A percentile compares a stretch with the other conserved stretches of the same genome.
These are phyloP conservation scores for Neurospora sp. DNA, from an alignment of 495 filamentous ascomycete genomes.

Conservation along the genomic window DNA sequence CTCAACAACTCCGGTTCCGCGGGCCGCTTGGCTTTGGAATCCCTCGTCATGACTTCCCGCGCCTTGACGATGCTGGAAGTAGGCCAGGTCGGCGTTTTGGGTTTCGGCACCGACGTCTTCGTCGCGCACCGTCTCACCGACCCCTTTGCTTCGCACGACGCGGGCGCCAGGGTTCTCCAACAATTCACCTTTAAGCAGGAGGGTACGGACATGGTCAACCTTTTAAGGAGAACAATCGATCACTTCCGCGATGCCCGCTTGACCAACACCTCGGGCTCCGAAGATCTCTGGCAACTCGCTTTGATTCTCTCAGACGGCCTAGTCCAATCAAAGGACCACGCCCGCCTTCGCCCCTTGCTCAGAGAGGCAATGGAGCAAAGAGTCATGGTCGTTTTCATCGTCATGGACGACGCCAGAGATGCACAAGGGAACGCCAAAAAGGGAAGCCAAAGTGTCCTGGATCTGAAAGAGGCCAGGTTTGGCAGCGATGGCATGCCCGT, in stretches of 20 bases:
- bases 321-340: constrained; percentile 67
- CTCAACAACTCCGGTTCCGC: constrained; percentile 45
- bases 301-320: constrained; percentile 90
- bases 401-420: constrained; percentile 67
- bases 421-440: constrained; percentile 5
- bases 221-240: constrained; percentile 66
- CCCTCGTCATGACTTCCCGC: constrained; percentile 77
- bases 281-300: constrained; percentile 92
- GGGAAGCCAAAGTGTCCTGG: constrained; percentile 52
- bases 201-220: constrained; percentile 69
- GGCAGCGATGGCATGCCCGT: constrained; percentile 52
- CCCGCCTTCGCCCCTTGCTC: constrained; percentile 65
- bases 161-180: constrained; percentile 71
- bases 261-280: constrained; percentile 33
- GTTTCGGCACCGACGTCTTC: constrained; percentile 78
- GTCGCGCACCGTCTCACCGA: constrained; percentile 82
- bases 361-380: constrained; percentile 83
- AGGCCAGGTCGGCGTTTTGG: constrained; percentile 78
- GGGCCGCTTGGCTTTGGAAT: constrained; percentile 69
- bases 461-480: constrained; percentile 73
- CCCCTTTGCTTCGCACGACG: constrained; percentile 63
- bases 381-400: constrained; percentile 96
- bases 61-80: constrained; percentile 84
- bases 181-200: constrained; percentile 79
- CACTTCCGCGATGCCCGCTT: constrained; percentile 68